Conservation (phyloP, 2,329 filamentous ascomycete genomes). For the Pseudocercospora pini-densiflorae region DNA sequence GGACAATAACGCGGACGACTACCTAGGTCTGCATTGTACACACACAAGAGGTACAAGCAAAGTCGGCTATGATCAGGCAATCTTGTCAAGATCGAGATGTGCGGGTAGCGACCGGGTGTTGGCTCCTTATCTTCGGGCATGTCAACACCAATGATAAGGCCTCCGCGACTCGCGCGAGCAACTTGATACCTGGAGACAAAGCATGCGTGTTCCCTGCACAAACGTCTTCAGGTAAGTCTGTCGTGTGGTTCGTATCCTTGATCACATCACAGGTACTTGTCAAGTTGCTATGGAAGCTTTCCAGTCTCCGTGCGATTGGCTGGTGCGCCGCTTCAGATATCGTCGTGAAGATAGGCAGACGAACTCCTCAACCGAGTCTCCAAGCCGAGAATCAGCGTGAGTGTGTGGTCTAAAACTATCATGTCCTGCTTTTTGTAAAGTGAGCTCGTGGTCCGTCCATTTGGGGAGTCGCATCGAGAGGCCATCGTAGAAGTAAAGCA, state of each 20-base stretch:
- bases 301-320: no score
- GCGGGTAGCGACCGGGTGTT: background rate
- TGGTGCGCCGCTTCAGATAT: background rate
- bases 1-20: background rate
- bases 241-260: background rate
- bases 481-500: background rate
- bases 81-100: background rate
- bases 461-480: background rate
- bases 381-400: background rate
- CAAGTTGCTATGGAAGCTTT: background rate
- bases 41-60: background rate
- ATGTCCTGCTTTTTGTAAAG: background rate
- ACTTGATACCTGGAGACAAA: background rate
- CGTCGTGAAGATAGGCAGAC: background rate
- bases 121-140: background rate
- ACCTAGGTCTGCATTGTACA: background rate
- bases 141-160: background rate
- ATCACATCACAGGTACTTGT: background rate
- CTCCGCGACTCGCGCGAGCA: background rate
- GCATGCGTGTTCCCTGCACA: background rate
- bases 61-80: background rate
- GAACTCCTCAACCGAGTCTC: background rate
- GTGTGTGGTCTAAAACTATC: no score
- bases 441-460: background rate
- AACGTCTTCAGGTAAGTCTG: background rate